Conservation (phyloP, 176 grass and related monocot genomes). For the Phragmites australis region DNA sequence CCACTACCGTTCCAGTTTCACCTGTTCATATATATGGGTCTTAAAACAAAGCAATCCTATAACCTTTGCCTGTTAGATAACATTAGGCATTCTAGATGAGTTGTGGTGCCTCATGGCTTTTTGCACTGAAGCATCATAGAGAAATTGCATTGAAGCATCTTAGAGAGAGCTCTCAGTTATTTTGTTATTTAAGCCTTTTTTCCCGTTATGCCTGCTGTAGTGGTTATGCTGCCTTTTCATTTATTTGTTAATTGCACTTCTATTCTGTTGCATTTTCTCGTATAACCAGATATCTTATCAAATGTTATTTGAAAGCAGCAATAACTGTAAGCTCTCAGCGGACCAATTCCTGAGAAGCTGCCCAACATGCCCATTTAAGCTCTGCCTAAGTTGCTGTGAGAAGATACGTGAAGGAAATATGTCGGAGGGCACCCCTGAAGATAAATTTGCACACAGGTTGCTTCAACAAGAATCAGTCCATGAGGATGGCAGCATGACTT, state of each 20-base stretch:
- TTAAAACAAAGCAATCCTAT: not conserved
- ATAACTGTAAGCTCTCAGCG: conserved; percentile 62
- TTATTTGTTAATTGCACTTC: conserved; percentile 3
- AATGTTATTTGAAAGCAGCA: conserved; percentile 55
- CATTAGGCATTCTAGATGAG: not conserved
- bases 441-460: conserved; percentile 49
- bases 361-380: conserved; percentile 69
- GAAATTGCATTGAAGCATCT: conserved; percentile 3
- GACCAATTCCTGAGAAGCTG: conserved; percentile 72
- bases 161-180: not conserved
- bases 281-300: not conserved
- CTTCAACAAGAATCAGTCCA: conserved; percentile 62
- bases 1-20: not conserved
- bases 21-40: not conserved
- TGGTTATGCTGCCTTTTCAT: not conserved
- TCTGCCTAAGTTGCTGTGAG: conserved; percentile 87
- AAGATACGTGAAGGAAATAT: conserved; percentile 60
- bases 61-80: not conserved
- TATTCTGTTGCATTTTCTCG: conserved; percentile 32
- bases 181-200: conserved; percentile 25
- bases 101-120: not conserved
- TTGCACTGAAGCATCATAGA: conserved; percentile 8
- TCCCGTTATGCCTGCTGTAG: not conserved
- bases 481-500: conserved; percentile 63
- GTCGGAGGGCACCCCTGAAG: conserved; percentile 44